These are phyloP conservation scores for Sugiyamaella sp. DNA, from an alignment of 1,139 yeast species.

Conservation along the genomic window DNA sequence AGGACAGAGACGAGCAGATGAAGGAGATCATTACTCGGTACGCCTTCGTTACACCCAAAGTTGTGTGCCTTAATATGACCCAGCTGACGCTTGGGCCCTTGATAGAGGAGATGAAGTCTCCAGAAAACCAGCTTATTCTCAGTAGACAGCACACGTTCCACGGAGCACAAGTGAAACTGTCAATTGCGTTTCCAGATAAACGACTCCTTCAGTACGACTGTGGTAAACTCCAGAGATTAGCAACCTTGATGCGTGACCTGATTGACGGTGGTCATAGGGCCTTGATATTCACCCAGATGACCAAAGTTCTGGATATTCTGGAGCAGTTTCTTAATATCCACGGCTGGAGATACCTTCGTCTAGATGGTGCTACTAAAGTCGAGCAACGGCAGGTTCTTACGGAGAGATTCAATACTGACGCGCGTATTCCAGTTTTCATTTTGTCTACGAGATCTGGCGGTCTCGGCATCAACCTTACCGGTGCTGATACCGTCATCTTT, in stretches of 20 bases:
- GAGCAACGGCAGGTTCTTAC: slow-evolving; percentile 96
- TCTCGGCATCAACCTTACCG: slow-evolving; percentile 93
- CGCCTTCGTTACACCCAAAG: slow-evolving; percentile 88
- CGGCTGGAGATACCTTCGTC: slow-evolving; percentile 90
- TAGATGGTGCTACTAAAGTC: slow-evolving; percentile 96
- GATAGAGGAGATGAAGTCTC: slow-evolving; percentile 5
- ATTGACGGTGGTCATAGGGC: slow-evolving; percentile 91
- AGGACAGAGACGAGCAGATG: slow-evolving; percentile 51
- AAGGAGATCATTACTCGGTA: slow-evolving; percentile 65
- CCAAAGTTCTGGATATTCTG: slow-evolving; percentile 87
- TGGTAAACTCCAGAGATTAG: slow-evolving; percentile 89
- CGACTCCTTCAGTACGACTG: slow-evolving; percentile 91
- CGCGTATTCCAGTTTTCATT: slow-evolving; percentile 86
- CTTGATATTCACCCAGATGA: slow-evolving; percentile 96
- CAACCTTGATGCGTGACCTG: slow-evolving; percentile 71
- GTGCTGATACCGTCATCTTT: slow-evolving; percentile 98
- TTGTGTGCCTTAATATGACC: slow-evolving; percentile 75
- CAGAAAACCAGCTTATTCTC: not conserved
- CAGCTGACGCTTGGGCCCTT: slow-evolving; percentile 50
- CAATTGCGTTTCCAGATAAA: slow-evolving; percentile 96
- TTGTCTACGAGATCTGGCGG: slow-evolving; percentile 98
- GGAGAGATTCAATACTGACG: slow-evolving; percentile 87
- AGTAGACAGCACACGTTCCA: slow-evolving; percentile 60
- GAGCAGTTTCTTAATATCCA: slow-evolving; percentile 94
- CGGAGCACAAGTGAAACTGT: slow-evolving; percentile 78